phyloP scores from a whole-genome alignment of 2,329 filamentous ascomycete genomes.

The Aspergillus candidus region DNA sequence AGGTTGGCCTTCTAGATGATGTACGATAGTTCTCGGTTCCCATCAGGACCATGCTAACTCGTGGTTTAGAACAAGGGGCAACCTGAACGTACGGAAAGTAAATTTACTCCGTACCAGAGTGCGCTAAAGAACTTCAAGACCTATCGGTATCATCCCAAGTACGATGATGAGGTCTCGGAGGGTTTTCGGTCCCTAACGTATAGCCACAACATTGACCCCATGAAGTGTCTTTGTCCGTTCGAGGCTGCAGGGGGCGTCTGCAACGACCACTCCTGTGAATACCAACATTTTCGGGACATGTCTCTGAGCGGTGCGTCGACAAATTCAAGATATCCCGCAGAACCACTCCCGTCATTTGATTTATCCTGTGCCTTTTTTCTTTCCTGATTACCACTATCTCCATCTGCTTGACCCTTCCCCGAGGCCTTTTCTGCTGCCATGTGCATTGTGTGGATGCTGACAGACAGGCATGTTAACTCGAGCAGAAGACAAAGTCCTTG shows the following conservation, averaged over 20 bases:
- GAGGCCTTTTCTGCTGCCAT: constrained; percentile 12
- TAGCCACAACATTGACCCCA: constrained; percentile 79
- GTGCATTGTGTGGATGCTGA: constrained; percentile 34
- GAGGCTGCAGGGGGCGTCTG: constrained; percentile 67
- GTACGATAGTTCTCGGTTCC: constrained; percentile 24
- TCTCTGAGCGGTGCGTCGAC: constrained; percentile 65
- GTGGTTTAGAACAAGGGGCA: constrained; percentile 20
- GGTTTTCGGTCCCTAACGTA: constrained; percentile 88
- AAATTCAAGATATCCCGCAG: constrained; percentile 20
- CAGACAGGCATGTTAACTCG: constrained; percentile 33
- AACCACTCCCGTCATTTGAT: constrained; percentile 4
- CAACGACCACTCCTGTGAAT: constrained; percentile 66
- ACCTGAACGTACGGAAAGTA: constrained; percentile 16
- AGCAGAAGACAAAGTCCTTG: constrained; percentile 47
- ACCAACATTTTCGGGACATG: constrained; percentile 74
- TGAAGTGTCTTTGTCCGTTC: constrained; percentile 67
- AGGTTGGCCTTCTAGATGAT: constrained; percentile 24
- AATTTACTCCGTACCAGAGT: constrained; percentile 68
- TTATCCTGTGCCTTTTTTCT: constrained; percentile 6
- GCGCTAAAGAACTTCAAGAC: constrained; percentile 76
- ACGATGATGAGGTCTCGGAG: constrained; percentile 59
- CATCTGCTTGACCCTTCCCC: constrained; percentile 1
- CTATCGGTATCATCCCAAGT: constrained; percentile 83
- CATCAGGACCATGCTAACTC: constrained; percentile 23
- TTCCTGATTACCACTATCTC: background rate